These are phyloP conservation scores for Aspergillus asperescens DNA, from an alignment of 495 filamentous ascomycete genomes.

Conservation along the genomic window DNA sequence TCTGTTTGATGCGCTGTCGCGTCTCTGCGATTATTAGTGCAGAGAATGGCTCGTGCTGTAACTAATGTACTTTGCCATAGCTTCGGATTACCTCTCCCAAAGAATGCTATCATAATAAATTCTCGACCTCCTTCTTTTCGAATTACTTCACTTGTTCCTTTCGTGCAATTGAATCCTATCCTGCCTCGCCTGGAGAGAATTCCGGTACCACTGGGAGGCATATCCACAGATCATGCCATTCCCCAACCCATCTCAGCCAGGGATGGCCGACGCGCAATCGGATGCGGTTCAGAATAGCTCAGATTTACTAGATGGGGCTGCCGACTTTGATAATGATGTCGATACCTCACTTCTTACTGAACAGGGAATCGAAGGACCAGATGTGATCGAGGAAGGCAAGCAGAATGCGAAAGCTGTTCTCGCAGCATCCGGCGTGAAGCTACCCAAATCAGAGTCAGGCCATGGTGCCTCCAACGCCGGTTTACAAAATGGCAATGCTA, in stretches of 20 bases:
- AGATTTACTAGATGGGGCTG: slow-evolving; percentile 20
- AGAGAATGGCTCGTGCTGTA: neutral
- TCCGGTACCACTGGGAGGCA: neutral
- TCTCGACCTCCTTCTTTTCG: slow-evolving; percentile 8
- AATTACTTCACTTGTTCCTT: neutral
- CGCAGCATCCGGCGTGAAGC: slow-evolving; percentile 42
- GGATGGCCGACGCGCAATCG: slow-evolving; percentile 25
- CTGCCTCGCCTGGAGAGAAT: neutral
- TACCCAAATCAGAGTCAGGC: slow-evolving; percentile 21
- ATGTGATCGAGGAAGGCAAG: slow-evolving; percentile 51
- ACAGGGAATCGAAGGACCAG: slow-evolving; percentile 30
- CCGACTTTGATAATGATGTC: slow-evolving; percentile 22
- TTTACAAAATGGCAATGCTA: slow-evolving; percentile 32
- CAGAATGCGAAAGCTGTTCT: slow-evolving; percentile 55
- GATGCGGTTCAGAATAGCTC: slow-evolving; percentile 24
- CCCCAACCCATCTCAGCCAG: slow-evolving; percentile 29
- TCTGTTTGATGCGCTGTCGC: slow-evolving; percentile 17
- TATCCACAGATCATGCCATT: slow-evolving; percentile 33
- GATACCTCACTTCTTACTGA: slow-evolving; percentile 21
- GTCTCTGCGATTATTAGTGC: slow-evolving; percentile 10
- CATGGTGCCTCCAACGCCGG: slow-evolving; percentile 28
- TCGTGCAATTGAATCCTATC: slow-evolving; percentile 21
- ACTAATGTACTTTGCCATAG: slow-evolving; percentile 17
- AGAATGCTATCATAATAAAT: slow-evolving; percentile 36
- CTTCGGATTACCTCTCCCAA: slow-evolving; percentile 19